Conservation (phyloP, 192 early-diverging fungal genomes). For the Gonapodya prolifera region DNA sequence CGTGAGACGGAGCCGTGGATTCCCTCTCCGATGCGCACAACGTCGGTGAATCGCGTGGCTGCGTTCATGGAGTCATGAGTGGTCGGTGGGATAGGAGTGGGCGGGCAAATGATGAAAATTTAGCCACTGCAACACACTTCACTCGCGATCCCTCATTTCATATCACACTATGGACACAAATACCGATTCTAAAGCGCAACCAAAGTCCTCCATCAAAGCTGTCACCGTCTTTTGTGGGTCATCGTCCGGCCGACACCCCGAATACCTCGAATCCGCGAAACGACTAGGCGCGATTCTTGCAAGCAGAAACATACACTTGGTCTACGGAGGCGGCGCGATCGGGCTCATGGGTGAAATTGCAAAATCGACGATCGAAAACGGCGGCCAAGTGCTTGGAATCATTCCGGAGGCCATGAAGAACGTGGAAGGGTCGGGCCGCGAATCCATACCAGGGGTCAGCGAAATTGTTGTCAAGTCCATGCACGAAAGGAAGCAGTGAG, state of each 20-base stretch:
- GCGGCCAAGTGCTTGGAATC: slow-evolving; percentile 59
- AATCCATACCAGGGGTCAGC: slow-evolving; percentile 19
- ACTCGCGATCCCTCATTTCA: too few species aligned
- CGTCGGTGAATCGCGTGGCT: not conserved
- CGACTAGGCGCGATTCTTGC: not conserved
- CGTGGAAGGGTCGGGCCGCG: not conserved
- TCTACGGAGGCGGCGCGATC: slow-evolving; percentile 26
- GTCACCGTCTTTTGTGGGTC: slow-evolving; percentile 37
- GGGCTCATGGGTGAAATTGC: slow-evolving; percentile 81
- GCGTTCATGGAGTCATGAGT: not conserved
- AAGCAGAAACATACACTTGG: slow-evolving; percentile 8
- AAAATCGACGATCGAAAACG: slow-evolving; percentile 26
- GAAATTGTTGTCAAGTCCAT: slow-evolving; percentile 60
- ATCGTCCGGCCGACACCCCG: slow-evolving; percentile 10
- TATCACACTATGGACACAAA: too few species aligned
- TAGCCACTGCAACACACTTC: too few species aligned
- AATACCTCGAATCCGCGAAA: slow-evolving; percentile 13
- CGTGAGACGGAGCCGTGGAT: not conserved
- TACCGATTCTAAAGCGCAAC: too few species aligned
- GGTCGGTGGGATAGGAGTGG: too few species aligned
- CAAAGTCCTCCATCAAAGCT: slow-evolving; percentile 17
- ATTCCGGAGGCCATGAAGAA: slow-evolving; percentile 52
- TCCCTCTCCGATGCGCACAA: not conserved
- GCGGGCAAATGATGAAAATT: too few species aligned
- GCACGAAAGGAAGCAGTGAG: slow-evolving; percentile 59